phyloP scores from a whole-genome alignment of 257 asterid species.

The Nicotiana benthamiana region DNA sequence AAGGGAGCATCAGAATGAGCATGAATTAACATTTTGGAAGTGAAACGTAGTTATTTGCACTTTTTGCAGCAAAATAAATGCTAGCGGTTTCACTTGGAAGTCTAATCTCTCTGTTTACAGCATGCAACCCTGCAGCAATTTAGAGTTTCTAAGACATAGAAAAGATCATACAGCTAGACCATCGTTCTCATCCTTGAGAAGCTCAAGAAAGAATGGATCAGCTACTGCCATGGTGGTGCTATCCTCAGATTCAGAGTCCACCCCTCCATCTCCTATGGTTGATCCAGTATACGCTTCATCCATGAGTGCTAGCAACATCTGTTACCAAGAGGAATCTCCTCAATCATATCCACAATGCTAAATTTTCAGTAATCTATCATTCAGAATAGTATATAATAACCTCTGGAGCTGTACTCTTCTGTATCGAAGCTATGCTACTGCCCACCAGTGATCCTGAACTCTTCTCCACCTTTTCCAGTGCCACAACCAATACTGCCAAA shows the following conservation, averaged over 20 bases:
- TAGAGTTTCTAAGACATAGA: conserved; percentile 10
- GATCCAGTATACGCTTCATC: conserved; percentile 98
- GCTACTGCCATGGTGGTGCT: conserved; percentile 64
- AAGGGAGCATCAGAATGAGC: neutral
- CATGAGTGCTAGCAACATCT: conserved; percentile 97
- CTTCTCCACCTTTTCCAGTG: conserved; percentile 81
- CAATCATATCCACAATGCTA: conserved; percentile 10
- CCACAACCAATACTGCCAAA: conserved; percentile 74
- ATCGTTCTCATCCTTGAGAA: conserved; percentile 96
- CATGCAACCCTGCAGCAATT: conserved; percentile 1
- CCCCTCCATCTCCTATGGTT: conserved; percentile 89
- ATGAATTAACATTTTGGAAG: neutral
- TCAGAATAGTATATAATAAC: conserved; percentile 32
- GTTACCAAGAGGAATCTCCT: conserved; percentile 17
- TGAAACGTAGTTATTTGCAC: neutral
- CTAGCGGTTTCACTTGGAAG: neutral
- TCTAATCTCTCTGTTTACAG: neutral
- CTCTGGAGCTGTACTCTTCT: conserved; percentile 94
- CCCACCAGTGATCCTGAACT: conserved; percentile 91
- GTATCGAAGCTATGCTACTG: conserved; percentile 85
- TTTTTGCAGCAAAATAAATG: neutral
- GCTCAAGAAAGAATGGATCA: conserved; percentile 85
- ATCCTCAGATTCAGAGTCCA: conserved; percentile 91
- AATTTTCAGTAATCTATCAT: neutral
- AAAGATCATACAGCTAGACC: conserved; percentile 80